phyloP scores from a whole-genome alignment of 176 grass and related monocot genomes.

The Avena eriantha region DNA sequence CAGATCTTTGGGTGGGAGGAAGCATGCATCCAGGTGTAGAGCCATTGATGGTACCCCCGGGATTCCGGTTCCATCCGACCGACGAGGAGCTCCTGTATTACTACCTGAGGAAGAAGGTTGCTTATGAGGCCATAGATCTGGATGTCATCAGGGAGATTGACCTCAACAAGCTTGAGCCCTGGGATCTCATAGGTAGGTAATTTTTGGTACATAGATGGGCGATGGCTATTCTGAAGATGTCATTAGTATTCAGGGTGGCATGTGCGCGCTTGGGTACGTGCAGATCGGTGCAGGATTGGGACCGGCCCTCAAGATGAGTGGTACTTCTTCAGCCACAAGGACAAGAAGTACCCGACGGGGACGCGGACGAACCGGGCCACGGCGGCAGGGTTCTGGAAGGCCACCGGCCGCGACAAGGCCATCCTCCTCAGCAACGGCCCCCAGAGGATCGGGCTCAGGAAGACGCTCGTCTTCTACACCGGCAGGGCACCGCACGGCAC shows the following conservation, averaged over 20 bases:
- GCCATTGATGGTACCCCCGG: constrained; percentile 66
- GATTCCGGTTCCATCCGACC: constrained; percentile 87
- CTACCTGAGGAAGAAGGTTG: constrained; percentile 84
- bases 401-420: constrained; percentile 95
- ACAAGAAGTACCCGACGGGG: constrained; percentile 99
- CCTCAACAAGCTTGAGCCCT: constrained; percentile 91
- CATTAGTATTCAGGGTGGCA: neutral
- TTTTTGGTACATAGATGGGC: no score
- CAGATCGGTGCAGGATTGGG: constrained; percentile 83
- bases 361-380: constrained; percentile 93
- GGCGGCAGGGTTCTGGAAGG: constrained; percentile 93
- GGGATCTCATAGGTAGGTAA: constrained; percentile 76
- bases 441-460: constrained; percentile 72
- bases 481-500: constrained; percentile 78
- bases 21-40: constrained; percentile 61
- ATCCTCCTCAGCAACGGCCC: constrained; percentile 66
- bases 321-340: constrained; percentile 99
- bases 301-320: constrained; percentile 94
- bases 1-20: constrained; percentile 39
- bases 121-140: constrained; percentile 75
- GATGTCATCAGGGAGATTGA: constrained; percentile 86
- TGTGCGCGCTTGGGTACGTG: constrained; percentile 21
- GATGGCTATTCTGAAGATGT: neutral
- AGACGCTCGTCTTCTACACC: constrained; percentile 93
- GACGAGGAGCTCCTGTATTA: constrained; percentile 90